Conservation (phyloP, 2,329 filamentous ascomycete genomes). For the Calonectria pauciramosa region DNA sequence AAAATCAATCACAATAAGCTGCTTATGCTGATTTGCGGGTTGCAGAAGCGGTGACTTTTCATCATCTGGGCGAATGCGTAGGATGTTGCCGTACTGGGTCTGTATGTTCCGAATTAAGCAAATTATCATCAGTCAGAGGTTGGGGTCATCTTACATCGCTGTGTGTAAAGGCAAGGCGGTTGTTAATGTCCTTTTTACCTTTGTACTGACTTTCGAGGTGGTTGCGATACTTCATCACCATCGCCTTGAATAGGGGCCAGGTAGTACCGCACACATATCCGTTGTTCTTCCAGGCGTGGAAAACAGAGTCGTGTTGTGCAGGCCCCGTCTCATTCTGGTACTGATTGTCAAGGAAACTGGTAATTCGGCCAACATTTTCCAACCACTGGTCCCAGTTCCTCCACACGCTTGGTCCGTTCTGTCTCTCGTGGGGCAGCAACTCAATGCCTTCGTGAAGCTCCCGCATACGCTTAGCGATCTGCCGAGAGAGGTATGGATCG, state of each 20-base stretch:
- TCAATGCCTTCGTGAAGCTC: conserved; percentile 96
- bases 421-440: conserved; percentile 81
- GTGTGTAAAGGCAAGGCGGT: conserved; percentile 92
- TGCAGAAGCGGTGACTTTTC: conserved; percentile 89
- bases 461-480: conserved; percentile 97
- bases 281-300: conserved; percentile 72
- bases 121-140: neutral
- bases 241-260: conserved; percentile 82
- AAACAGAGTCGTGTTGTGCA: conserved; percentile 42
- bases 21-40: conserved; percentile 94
- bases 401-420: conserved; percentile 86
- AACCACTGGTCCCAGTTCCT: conserved; percentile 97
- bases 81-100: conserved; percentile 99
- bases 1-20: conserved; percentile 97
- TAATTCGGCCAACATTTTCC: conserved; percentile 72
- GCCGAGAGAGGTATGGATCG: conserved; percentile 84
- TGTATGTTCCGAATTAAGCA: conserved; percentile 52
- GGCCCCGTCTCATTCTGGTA: conserved; percentile 59
- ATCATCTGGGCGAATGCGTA: conserved; percentile 77
- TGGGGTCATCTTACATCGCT: conserved; percentile 80
- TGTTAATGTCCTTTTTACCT: conserved; percentile 74
- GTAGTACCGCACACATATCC: conserved; percentile 87
- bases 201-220: conserved; percentile 82
- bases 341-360: conserved; percentile 70
- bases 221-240: conserved; percentile 82